phyloP scores from a whole-genome alignment of 1,284 basidiomycete species.

The Ustilago vetiveriae region DNA sequence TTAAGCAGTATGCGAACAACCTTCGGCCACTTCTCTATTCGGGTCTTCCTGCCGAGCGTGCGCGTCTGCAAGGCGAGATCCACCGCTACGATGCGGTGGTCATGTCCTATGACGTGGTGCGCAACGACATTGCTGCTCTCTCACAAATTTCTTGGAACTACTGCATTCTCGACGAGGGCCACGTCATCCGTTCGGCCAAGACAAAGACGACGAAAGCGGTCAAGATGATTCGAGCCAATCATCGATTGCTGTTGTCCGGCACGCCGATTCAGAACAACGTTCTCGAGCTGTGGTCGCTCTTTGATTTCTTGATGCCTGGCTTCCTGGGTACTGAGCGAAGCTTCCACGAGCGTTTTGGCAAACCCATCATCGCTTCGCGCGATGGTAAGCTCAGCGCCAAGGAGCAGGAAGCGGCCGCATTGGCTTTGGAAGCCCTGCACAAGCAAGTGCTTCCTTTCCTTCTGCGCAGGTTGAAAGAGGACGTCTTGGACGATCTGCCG shows the following conservation, averaged over 20 bases:
- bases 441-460: conserved; percentile 99
- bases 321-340: conserved; percentile 93
- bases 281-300: conserved; percentile 96
- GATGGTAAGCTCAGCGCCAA: conserved; percentile 88
- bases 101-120: conserved; percentile 95
- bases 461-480: conserved; percentile 93
- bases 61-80: conserved; percentile 68
- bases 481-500: conserved; percentile 93
- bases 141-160: conserved; percentile 87
- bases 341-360: conserved; percentile 95
- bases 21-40: conserved; percentile 88
- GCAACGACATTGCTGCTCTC: conserved; percentile 88
- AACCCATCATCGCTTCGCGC: conserved; percentile 92
- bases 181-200: conserved; percentile 98
- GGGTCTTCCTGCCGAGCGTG: conserved; percentile 87
- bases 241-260: conserved; percentile 92
- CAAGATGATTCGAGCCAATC: conserved; percentile 87
- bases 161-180: conserved; percentile 97
- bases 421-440: conserved; percentile 93
- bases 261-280: conserved; percentile 99
- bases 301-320: conserved; percentile 99
- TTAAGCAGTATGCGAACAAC: conserved; percentile 88
- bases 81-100: conserved; percentile 79
- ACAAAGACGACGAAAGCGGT: conserved; percentile 97
- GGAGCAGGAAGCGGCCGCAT: conserved; percentile 80